A percentile compares a stretch with the other conserved stretches of the same genome.
Conservation (phyloP, 148 eudicot genomes). For the Amaranthus palmeri region DNA sequence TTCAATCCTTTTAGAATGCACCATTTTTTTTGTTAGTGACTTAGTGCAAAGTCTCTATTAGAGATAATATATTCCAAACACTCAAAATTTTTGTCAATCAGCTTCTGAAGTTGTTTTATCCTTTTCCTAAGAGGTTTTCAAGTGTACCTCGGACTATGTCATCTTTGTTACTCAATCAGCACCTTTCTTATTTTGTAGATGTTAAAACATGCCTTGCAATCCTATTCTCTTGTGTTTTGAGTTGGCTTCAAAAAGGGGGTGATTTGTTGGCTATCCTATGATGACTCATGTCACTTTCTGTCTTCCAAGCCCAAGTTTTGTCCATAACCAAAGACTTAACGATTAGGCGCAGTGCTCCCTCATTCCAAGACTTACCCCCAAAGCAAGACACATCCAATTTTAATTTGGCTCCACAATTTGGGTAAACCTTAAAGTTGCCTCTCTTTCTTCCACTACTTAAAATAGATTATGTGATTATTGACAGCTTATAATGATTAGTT, state of each 20-base stretch:
- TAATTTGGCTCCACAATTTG: neutral
- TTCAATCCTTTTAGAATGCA: neutral
- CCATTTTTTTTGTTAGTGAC: neutral
- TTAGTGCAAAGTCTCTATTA: neutral
- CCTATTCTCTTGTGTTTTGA: too few relatives aligned
- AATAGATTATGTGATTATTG: neutral
- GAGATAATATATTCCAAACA: too few relatives aligned
- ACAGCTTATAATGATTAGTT: too few relatives aligned
- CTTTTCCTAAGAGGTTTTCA: neutral
- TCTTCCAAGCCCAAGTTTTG: too few relatives aligned
- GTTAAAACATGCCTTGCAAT: neutral
- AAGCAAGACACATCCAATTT: too few relatives aligned
- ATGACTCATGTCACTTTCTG: too few relatives aligned
- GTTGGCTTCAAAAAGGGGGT: neutral
- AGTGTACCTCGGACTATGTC: neutral
- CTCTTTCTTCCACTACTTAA: neutral
- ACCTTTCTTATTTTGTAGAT: neutral
- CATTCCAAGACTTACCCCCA: too few relatives aligned
- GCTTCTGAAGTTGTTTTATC: neutral
- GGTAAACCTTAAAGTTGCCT: neutral
- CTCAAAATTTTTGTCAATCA: too few relatives aligned
- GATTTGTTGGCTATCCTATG: neutral
- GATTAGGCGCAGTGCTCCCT: too few relatives aligned
- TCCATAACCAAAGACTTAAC: too few relatives aligned
- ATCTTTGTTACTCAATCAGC: neutral